Percentiles rank a stretch among this genome's conserved stretches.
Evolutionary conservation across 2,329 filamentous ascomycete species (phyloP).

Genomic region (Ceratocystis lukuohia): DNA sequence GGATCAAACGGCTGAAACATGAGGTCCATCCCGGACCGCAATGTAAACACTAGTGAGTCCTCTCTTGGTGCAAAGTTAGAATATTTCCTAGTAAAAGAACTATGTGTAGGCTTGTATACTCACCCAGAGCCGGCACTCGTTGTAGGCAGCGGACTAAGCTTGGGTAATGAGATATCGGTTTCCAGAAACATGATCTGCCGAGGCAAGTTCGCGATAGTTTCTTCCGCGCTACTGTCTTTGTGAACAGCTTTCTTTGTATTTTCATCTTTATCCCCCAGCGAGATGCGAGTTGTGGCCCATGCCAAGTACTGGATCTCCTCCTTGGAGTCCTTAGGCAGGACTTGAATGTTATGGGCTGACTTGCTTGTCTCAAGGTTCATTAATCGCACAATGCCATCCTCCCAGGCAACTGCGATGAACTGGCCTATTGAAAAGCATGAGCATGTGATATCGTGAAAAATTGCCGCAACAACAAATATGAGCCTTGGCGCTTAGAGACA

Average conservation of each 20-base stretch:
- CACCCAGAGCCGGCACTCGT: conserved; percentile 49
- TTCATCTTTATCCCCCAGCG: not conserved
- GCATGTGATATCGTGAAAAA: not conserved
- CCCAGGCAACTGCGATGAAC: conserved; percentile 71
- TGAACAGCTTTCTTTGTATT: conserved; percentile 11
- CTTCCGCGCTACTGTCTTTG: conserved; percentile 11
- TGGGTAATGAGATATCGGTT: conserved; percentile 61
- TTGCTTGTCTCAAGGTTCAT: conserved; percentile 72
- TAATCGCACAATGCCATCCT: conserved; percentile 62
- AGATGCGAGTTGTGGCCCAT: conserved; percentile 16
- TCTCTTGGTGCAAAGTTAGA: conserved; percentile 27
- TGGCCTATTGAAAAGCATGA: conserved; percentile 34
- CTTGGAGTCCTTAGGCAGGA: conserved; percentile 28
- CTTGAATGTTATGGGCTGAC: conserved; percentile 56
- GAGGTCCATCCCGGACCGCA: conserved; percentile 53
- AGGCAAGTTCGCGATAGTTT: conserved; percentile 42
- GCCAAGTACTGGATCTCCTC: conserved; percentile 13
- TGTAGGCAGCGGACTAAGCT: conserved; percentile 54
- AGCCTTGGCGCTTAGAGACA: not conserved
- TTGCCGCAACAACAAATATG: not conserved
- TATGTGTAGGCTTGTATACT: conserved; percentile 25
- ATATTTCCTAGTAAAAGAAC: not conserved
- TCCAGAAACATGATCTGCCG: conserved; percentile 61
- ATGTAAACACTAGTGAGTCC: conserved; percentile 53
- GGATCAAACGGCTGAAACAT: conserved; percentile 51